Conservation (phyloP, 352 stramenopile species). For the Phytophthora capsici region DNA sequence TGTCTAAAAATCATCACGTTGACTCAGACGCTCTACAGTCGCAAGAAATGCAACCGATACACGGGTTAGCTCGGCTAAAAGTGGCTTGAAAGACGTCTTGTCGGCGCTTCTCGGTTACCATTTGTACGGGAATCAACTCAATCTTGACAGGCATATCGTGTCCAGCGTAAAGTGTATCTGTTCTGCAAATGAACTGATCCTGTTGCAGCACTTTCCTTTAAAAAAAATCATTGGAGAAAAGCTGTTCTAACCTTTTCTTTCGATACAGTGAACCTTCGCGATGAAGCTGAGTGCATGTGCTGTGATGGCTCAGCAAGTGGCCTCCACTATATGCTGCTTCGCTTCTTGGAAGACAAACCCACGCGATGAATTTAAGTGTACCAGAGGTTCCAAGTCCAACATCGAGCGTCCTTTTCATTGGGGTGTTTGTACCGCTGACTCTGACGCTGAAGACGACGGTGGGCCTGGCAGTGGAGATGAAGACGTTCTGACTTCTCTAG, state of each 20-base stretch:
- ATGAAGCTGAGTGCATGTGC: slow-evolving; percentile 14
- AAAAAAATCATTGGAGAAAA: neutral
- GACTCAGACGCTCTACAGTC: too few species aligned
- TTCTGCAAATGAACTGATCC: too few species aligned
- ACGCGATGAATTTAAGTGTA: slow-evolving; percentile 33
- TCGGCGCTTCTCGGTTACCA: too few species aligned
- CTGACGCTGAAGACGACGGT: slow-evolving; percentile 12
- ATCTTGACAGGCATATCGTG: too few species aligned
- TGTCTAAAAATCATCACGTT: too few species aligned
- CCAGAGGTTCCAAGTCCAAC: slow-evolving; percentile 6
- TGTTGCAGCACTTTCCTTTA: neutral
- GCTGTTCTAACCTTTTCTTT: neutral
- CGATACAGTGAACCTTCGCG: too few species aligned
- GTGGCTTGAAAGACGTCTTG: too few species aligned
- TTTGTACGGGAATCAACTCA: too few species aligned
- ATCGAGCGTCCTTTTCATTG: slow-evolving; percentile 16
- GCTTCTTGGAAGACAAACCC: slow-evolving; percentile 6
- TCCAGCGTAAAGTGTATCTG: too few species aligned
- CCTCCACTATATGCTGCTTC: slow-evolving; percentile 25
- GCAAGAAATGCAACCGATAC: too few species aligned
- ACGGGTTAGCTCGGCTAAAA: too few species aligned
- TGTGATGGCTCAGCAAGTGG: slow-evolving; percentile 17
- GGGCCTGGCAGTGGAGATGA: slow-evolving; percentile 38
- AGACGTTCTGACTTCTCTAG: slow-evolving; percentile 40
- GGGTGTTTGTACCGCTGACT: neutral